Conservation (phyloP, 2,329 filamentous ascomycete genomes). For the Ascochyta lentis region DNA sequence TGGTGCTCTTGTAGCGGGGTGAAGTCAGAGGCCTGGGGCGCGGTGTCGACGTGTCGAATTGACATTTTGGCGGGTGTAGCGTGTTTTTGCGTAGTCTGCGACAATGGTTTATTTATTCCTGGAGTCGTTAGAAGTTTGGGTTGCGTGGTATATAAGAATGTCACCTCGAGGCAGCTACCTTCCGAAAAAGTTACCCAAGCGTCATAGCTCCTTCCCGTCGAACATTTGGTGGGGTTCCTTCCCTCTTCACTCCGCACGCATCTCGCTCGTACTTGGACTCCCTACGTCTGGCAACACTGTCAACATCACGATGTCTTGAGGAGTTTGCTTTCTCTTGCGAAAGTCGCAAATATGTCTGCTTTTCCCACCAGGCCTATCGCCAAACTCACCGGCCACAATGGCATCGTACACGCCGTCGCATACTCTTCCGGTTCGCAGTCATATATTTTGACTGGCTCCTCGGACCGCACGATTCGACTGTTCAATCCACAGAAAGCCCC, state of each 20-base stretch:
- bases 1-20: constrained; percentile 72
- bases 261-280: background rate
- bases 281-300: background rate
- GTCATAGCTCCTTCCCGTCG: constrained; percentile 26
- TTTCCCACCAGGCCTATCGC: constrained; percentile 52
- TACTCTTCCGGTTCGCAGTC: constrained; percentile 58
- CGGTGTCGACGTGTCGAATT: constrained; percentile 60
- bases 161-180: constrained; percentile 15
- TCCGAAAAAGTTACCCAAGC: constrained; percentile 32
- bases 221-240: constrained; percentile 10
- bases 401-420: constrained; percentile 58
- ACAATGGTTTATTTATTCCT: background rate
- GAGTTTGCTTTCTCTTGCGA: background rate
- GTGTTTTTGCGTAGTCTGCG: background rate
- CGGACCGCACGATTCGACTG: constrained; percentile 83
- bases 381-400: constrained; percentile 51
- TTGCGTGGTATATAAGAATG: background rate
- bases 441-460: constrained; percentile 79
- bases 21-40: constrained; percentile 67
- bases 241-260: constrained; percentile 7
- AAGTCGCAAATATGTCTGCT: constrained; percentile 38
- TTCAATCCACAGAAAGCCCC: constrained; percentile 74
- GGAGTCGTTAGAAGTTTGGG: background rate
- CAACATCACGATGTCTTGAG: constrained; percentile 31
- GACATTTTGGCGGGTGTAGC: constrained; percentile 35